Base-by-base conservation (phyloP, 768 basidiomycete species). In the Lactarius deliciosus region DNA sequence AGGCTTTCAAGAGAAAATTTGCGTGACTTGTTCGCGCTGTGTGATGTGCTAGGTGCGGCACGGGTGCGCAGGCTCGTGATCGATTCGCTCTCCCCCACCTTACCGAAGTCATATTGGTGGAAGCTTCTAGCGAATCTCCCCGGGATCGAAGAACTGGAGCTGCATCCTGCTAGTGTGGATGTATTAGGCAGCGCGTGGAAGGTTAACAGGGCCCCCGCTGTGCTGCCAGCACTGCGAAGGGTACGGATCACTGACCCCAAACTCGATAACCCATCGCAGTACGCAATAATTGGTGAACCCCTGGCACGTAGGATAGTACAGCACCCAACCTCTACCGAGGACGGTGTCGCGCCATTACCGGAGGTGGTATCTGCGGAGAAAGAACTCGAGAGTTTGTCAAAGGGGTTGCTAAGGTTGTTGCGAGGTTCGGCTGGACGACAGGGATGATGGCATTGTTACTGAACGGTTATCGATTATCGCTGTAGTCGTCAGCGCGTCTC, bases 211-310 rank as follows among this genome's bases (percentile, higher is more conserved):
- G 54, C 62, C 2, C 54, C 62, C 6, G 55, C 32, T 57, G 30
- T 63, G 8, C n/a, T 57, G 6, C 62, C 62, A 10, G 41, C 57
- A 22, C 32, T 58, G 10, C 57, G 6, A 25, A 58, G n/a, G 13
- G 57, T 58, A 38, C 57, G n/a, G 11, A 38, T 58, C 16, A n/a
- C 38, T 5, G 18, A 18, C 16, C 10, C 20, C 43, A 20, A 20
- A 47, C n/a, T 22, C 22, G 22, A 36, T 3, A 36, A 36, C 34
- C 20, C 43, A 13, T 3, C n/a, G 8, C 45, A 47, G 10, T 47
- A 47, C 45, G 8, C 45, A 47, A 47, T 47, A 47, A n/a, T 11
- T 22, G 45, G 20, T 9, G 45, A 47, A n/a, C 20, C 45, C 9
- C 45, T n/a, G 20, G 9, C 45, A n/a, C n/a, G 45, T 7, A 47